These are phyloP conservation scores for Simplicillium sp. DNA, from an alignment of 2,329 filamentous ascomycete genomes.

Conservation along the genomic window DNA sequence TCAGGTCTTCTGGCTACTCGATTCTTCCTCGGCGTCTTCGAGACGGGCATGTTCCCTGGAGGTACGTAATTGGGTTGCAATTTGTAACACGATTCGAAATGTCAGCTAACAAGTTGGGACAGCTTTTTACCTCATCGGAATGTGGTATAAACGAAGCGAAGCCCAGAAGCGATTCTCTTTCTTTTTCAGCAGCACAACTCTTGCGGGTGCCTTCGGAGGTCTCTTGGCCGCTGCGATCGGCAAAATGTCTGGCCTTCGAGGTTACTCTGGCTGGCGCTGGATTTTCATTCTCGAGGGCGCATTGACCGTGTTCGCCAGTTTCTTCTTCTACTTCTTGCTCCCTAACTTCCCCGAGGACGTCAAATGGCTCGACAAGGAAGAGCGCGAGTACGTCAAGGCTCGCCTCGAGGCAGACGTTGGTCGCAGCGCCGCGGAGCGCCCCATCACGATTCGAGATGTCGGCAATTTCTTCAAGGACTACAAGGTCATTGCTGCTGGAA, in stretches of 20 bases:
- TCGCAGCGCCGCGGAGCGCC: constrained; percentile 51
- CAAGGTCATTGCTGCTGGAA: constrained; percentile 63
- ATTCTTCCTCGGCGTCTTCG: constrained; percentile 76
- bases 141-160: constrained; percentile 84
- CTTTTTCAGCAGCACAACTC: constrained; percentile 78
- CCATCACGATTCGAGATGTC: constrained; percentile 50
- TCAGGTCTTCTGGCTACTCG: constrained; percentile 66
- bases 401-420: constrained; percentile 63
- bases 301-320: constrained; percentile 50
- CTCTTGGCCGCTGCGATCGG: constrained; percentile 79
- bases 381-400: constrained; percentile 55
- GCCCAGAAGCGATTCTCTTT: constrained; percentile 88
- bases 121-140: constrained; percentile 63
- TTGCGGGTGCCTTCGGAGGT: constrained; percentile 79
- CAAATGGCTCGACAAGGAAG: constrained; percentile 63
- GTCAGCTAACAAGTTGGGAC: constrained; percentile 11
- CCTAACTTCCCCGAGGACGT: constrained; percentile 67
- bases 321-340: constrained; percentile 59
- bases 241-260: constrained; percentile 66
- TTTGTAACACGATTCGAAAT: background rate
- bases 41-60: constrained; percentile 60
- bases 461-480: constrained; percentile 59
- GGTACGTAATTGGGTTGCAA: constrained; percentile 14
- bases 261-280: constrained; percentile 70
- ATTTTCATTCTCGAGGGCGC: constrained; percentile 72